Base-by-base conservation (phyloP, 257 asterid genomes). In the Ballota nigra region DNA sequence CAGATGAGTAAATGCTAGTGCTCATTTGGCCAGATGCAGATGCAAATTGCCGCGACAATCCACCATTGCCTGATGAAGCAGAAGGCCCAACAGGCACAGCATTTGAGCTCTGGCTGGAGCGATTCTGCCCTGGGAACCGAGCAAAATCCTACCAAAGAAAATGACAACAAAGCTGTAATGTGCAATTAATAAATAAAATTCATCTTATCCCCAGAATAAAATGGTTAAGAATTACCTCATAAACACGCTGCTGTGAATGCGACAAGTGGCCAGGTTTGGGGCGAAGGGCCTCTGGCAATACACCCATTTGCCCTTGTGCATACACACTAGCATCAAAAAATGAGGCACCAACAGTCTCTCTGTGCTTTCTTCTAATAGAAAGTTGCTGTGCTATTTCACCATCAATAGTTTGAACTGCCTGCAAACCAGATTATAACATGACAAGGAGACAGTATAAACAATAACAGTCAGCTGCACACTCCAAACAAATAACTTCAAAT, bases 371-470 rank as follows among this genome's bases (percentile, higher is more conserved):
- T 71, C 97, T 82, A 70, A 81, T 74, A 51, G 88, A 47, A 22
- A 92, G 97, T 67, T 86, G 96, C 53, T 86, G 97, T 8, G 96
- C 88, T 53, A 95, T 85, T 73, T 92, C 98, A 66, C 86, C 97
- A 78, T 95, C 99, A 79, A 95, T 92, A 38, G 91, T 90, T 74
- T 92, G 96, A 75, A 92, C 83, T 26, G 98, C 99, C 99, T 95
- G 85, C 66, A 56, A 66, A 66, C 10, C 28, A 45, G 66, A 61
- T 64, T 15, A 66, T 12, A 73, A 66, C 51, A 72, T 8, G 59
- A 62, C 28, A 56, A n/a, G 41, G 57, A 20, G 41, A 43, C 2
- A 19, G 43, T 11, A 56, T 18, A 26, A 28, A 47, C 15, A 63
- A 59, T 23, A 45, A 13, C 6, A 36, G 66, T 61, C 62, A 72